Percentiles rank a stretch among this genome's conserved stretches.
These are phyloP conservation scores for Sarocladium brachiariae DNA, from an alignment of 2,329 filamentous ascomycete species.

Conservation along the genomic window DNA sequence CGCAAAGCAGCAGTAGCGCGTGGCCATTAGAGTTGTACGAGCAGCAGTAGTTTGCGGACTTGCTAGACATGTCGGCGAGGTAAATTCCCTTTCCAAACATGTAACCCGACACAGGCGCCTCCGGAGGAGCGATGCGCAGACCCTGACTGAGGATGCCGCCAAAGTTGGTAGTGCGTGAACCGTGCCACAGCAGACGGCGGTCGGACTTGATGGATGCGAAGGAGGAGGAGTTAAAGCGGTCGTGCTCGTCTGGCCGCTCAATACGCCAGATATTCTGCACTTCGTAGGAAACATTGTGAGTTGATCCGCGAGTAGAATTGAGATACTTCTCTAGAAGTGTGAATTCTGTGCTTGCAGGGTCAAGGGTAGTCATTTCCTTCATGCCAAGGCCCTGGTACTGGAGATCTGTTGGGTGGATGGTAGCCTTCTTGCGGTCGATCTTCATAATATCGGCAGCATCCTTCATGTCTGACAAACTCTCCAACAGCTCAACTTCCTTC, in stretches of 20 bases:
- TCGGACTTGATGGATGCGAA: constrained; percentile 52
- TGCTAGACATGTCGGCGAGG: constrained; percentile 76
- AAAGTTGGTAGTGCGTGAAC: constrained; percentile 75
- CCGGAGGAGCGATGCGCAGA: constrained; percentile 79
- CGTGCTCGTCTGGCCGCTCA: constrained; percentile 63
- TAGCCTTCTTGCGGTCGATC: constrained; percentile 40
- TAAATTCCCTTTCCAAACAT: constrained; percentile 93
- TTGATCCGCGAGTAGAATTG: constrained; percentile 55
- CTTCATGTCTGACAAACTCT: constrained; percentile 80
- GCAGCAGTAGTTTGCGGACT: constrained; percentile 73
- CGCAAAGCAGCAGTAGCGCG: constrained; percentile 73
- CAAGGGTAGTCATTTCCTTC: constrained; percentile 68
- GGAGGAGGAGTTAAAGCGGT: constrained; percentile 55
- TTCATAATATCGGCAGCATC: constrained; percentile 74
- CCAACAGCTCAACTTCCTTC: constrained; percentile 70
- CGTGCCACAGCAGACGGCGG: constrained; percentile 79
- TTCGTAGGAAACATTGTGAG: constrained; percentile 54
- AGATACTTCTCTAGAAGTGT: constrained; percentile 60
- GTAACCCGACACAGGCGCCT: constrained; percentile 73
- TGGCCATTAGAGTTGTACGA: constrained; percentile 55
- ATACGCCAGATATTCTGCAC: constrained; percentile 78
- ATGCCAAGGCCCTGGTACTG: constrained; percentile 67
- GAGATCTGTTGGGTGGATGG: constrained; percentile 60
- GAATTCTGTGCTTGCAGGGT: constrained; percentile 55
- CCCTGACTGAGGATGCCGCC: constrained; percentile 84